phyloP scores from a whole-genome alignment of 495 filamentous ascomycete species.

The Penicillium coffeae region DNA sequence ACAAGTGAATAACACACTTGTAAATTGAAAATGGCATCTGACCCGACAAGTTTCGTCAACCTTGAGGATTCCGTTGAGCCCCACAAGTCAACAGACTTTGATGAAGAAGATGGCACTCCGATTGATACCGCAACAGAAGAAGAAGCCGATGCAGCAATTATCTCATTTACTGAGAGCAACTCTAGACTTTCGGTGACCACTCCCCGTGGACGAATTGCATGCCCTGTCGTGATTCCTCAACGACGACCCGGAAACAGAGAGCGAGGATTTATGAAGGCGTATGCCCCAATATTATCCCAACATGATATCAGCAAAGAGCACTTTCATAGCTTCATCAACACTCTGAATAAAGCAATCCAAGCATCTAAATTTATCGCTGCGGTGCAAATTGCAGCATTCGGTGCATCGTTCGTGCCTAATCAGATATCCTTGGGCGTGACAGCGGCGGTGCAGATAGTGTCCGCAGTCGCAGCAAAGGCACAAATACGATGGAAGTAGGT shows the following conservation, averaged over 20 bases:
- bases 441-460: conserved; percentile 16
- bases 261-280: conserved; percentile 37
- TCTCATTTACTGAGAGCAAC: conserved; percentile 1
- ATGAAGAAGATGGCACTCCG: too few relatives aligned
- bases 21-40: conserved; percentile 1
- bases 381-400: conserved; percentile 15
- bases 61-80: neutral
- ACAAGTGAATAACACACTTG: too few relatives aligned
- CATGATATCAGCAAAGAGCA: conserved; percentile 34
- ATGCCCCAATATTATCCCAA: conserved; percentile 34
- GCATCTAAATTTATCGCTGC: conserved; percentile 19
- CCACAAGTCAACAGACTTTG: too few relatives aligned
- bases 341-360: conserved; percentile 28
- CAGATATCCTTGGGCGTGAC: conserved; percentile 11
- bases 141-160: conserved; percentile 2
- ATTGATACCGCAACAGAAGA: neutral
- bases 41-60: neutral
- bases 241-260: conserved; percentile 23
- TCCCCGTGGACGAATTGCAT: conserved; percentile 5
- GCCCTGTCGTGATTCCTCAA: conserved; percentile 26
- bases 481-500: conserved; percentile 12
- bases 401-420: conserved; percentile 13
- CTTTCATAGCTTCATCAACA: conserved; percentile 39
- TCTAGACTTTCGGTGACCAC: neutral
- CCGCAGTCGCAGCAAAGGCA: conserved; percentile 14